These are phyloP conservation scores for Xerophyta viscosa DNA, from an alignment of 106 monocot genomes.

Conservation along the genomic window DNA sequence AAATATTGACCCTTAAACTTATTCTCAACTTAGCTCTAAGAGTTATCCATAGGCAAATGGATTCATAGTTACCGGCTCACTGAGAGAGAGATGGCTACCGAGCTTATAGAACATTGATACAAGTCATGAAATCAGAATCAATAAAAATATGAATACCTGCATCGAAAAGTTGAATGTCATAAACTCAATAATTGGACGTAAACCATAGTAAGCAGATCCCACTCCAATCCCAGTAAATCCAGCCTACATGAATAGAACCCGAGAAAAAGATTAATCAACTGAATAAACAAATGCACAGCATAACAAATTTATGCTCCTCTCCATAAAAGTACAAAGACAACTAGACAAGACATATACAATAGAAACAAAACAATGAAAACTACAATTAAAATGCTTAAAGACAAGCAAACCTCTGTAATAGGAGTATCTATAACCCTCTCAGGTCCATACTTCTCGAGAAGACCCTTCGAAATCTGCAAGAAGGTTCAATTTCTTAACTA, in stretches of 20 bases:
- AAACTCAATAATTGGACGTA: slow-evolving; percentile 87
- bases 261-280: background rate
- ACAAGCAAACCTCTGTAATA: slow-evolving; percentile 78
- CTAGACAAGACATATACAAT: background rate
- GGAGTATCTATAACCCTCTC: slow-evolving; percentile 96
- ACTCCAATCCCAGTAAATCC: slow-evolving; percentile 98
- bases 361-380: background rate
- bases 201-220: slow-evolving; percentile 95
- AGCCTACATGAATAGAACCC: slow-evolving; percentile 39
- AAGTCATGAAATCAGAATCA: too few relatives aligned
- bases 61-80: too few relatives aligned
- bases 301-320: too few relatives aligned
- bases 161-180: slow-evolving; percentile 99
- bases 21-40: too few relatives aligned
- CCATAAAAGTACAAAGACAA: too few relatives aligned
- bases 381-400: background rate
- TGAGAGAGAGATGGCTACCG: too few relatives aligned
- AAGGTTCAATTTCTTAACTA: background rate
- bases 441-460: slow-evolving; percentile 96
- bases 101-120: too few relatives aligned
- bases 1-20: too few relatives aligned
- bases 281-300: background rate
- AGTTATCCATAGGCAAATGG: too few relatives aligned
- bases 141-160: slow-evolving; percentile 78
- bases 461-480: slow-evolving; percentile 76